Evolutionary conservation across 1,139 yeast species (phyloP), one percentile per base, ranked within the genome.

Genomic region (Nakaseomyces sp.): DNA sequence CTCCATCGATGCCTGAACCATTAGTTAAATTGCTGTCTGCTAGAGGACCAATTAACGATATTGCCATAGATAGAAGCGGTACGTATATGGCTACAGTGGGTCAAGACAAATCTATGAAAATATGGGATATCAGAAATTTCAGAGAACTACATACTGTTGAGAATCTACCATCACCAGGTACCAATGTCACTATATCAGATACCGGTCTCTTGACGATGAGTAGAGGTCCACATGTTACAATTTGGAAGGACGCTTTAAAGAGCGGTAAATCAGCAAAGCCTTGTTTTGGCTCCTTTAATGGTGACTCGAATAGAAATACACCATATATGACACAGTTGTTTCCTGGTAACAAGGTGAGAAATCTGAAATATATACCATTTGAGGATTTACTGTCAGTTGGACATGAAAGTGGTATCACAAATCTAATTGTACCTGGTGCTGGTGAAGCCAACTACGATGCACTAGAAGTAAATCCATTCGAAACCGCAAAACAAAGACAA

Each of bases 371-470:
- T 61, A 94, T 91, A 22, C 99, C 99, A 12, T 91, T 81, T 64
- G 99, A 93, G 67, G 99, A 93, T 83, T 72, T 91, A 18, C 71
- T 93, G 25, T 95, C 96, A 17, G 76, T 84, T 7, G 97, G 97
- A 2, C 95, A 88, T 60, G 73, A 76, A 42, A 66, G 69, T 12
- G 96, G 97, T 19, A 73, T 88, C 44, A 77, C 82, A 20, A 82
- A 93, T 18, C 58, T 93, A 46, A 83, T 93, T 52, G 75, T 91
- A 46, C 98, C 99, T 31, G 99, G 99, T 32, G 72, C 97, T 42
- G 99, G 98, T 70, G 98, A 93, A 68, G 96, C 98, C 49, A 93
- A 93, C 67, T 89, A 77, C 62, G 99, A 93, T 70, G 89, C 98
- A 2, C 69, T 88, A 59, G 98, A 93, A 66, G 67, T 81, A 57